Conservation (phyloP, 495 filamentous ascomycete species). For the Aspergillus mulundensis region DNA sequence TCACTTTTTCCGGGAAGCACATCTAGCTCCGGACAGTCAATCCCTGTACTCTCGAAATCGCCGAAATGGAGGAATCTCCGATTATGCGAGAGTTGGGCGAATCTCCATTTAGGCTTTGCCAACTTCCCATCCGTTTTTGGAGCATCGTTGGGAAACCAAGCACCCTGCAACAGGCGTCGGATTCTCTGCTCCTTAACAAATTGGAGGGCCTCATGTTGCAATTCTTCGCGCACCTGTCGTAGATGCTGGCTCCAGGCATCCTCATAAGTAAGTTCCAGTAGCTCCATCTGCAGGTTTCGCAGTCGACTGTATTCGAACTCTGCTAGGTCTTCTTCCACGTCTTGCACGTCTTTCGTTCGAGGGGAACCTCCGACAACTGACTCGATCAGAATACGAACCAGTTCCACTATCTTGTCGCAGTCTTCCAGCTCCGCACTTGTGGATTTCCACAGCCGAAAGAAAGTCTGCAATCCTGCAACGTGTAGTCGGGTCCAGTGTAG, state of each 20-base stretch:
- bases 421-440: slow-evolving; percentile 80
- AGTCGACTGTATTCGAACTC: slow-evolving; percentile 75
- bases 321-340: slow-evolving; percentile 83
- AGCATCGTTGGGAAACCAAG: slow-evolving; percentile 73
- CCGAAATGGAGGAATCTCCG: slow-evolving; percentile 85
- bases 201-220: slow-evolving; percentile 86
- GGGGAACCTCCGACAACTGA: slow-evolving; percentile 82
- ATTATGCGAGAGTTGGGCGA: slow-evolving; percentile 86
- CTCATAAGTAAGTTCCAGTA: slow-evolving; percentile 86
- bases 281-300: slow-evolving; percentile 90
- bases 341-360: slow-evolving; percentile 78
- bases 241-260: slow-evolving; percentile 92
- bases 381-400: slow-evolving; percentile 86
- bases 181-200: slow-evolving; percentile 97
- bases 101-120: slow-evolving; percentile 60
- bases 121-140: slow-evolving; percentile 39
- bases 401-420: slow-evolving; percentile 86
- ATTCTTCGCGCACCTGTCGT: slow-evolving; percentile 83
- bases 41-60: slow-evolving; percentile 68
- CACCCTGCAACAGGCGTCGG: slow-evolving; percentile 81
- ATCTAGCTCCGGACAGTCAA: slow-evolving; percentile 67
- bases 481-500: slow-evolving; percentile 97
- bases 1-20: slow-evolving; percentile 69
- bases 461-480: slow-evolving; percentile 79
- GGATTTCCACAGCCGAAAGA: slow-evolving; percentile 88